Evolutionary conservation across 441 rosid genomes (phyloP).

Genomic region (Populus hybrid): DNA sequence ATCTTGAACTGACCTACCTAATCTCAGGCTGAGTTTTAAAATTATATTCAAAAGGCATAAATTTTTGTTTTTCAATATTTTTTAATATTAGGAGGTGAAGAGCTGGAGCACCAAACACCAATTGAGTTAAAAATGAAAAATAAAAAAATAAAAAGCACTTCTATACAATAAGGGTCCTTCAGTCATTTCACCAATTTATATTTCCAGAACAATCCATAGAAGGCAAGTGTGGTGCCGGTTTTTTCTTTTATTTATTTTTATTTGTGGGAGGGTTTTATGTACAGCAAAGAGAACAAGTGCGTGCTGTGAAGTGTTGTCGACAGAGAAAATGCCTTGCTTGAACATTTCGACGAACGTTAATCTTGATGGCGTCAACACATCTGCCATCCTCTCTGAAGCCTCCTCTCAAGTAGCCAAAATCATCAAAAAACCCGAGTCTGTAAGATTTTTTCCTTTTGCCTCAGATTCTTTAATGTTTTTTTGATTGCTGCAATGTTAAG

Average conservation of each 20-base stretch:
- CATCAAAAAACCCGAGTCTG: constrained; percentile 69
- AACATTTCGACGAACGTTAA: constrained; percentile 69
- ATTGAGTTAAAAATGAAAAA: background rate
- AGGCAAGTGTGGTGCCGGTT: background rate
- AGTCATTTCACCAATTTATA: background rate
- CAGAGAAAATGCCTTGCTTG: constrained; percentile 72
- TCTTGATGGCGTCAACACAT: constrained; percentile 70
- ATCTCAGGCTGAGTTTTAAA: too few relatives aligned
- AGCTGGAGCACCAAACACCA: background rate
- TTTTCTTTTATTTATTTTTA: background rate
- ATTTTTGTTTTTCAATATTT: too few relatives aligned
- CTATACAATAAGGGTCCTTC: background rate
- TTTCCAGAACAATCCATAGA: background rate
- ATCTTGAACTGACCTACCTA: too few relatives aligned
- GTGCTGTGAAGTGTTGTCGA: background rate
- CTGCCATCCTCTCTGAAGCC: constrained; percentile 68
- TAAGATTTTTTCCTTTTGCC: constrained; percentile 20
- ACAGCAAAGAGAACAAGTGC: background rate
- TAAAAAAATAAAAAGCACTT: background rate
- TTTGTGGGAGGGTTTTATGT: background rate
- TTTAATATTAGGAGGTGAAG: background rate
- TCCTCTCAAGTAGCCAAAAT: constrained; percentile 59
- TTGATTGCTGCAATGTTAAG: background rate
- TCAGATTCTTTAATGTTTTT: background rate
- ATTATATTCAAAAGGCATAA: background rate